A percentile compares a stretch with the other conserved stretches of the same genome.
These are phyloP conservation scores for Rubia balearica DNA, from an alignment of 305 asterid genomes.

Conservation along the genomic window DNA sequence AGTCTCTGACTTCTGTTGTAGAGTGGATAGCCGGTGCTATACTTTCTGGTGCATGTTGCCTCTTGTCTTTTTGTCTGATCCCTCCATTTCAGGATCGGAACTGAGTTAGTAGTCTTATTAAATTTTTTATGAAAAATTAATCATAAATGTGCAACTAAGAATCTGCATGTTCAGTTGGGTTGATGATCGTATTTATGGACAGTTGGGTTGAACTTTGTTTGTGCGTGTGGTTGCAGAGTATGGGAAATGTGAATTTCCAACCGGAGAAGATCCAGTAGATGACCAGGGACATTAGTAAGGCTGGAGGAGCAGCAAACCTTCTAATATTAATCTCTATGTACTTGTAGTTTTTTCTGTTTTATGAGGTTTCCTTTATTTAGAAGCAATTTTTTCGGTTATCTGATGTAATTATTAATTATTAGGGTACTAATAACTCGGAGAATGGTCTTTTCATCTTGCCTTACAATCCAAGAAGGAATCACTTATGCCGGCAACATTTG, in stretches of 20 bases:
- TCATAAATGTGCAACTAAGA: too few relatives aligned
- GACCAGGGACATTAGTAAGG: background rate
- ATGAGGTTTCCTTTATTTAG: too few relatives aligned
- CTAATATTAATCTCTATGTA: background rate
- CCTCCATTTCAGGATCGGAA: background rate
- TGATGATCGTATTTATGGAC: background rate
- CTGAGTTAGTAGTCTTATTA: too few relatives aligned
- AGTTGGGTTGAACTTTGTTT: background rate
- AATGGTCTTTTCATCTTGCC: too few relatives aligned
- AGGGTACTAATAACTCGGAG: too few relatives aligned
- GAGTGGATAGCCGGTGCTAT: background rate
- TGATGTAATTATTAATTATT: background rate
- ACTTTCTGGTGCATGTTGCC: constrained; percentile 4
- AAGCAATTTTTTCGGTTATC: background rate
- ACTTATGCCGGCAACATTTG: too few relatives aligned
- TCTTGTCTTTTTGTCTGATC: background rate
- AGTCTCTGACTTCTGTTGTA: background rate
- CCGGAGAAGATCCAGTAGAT: constrained; percentile 22
- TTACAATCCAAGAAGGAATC: too few relatives aligned
- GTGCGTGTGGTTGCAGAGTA: constrained; percentile 31
- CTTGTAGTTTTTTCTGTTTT: too few relatives aligned
- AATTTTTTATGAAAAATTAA: too few relatives aligned
- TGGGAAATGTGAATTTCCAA: constrained; percentile 59
- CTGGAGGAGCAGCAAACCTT: background rate
- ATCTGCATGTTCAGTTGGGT: background rate